A percentile compares a stretch with the other conserved stretches of the same genome.
Conservation (phyloP, 169 alveolate species). For the Plasmodium yoelii region DNA sequence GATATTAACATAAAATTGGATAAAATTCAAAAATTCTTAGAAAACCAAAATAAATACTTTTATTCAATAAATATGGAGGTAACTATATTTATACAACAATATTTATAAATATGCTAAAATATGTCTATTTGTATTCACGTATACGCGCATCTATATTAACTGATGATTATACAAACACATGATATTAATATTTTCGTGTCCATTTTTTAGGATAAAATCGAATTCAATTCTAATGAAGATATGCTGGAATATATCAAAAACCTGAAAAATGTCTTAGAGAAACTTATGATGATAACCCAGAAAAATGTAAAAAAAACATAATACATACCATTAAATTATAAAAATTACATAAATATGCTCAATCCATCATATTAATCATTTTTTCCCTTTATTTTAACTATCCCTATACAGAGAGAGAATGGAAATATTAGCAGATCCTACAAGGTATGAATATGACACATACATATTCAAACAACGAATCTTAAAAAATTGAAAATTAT, state of each 20-base stretch:
- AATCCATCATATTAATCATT: background rate
- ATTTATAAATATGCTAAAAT: background rate
- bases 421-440: conserved; percentile 77
- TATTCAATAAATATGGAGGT: conserved; percentile 76
- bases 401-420: conserved; percentile 47
- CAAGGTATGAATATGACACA: conserved; percentile 20
- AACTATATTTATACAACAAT: background rate
- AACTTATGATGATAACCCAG: conserved; percentile 70
- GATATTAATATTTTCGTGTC: background rate
- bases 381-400: background rate
- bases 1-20: conserved; percentile 66
- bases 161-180: background rate
- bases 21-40: conserved; percentile 54
- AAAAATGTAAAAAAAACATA: conserved; percentile 59
- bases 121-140: background rate
- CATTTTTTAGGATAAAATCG: conserved; percentile 39
- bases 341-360: background rate
- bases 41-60: conserved; percentile 68
- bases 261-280: conserved; percentile 22
- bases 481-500: background rate
- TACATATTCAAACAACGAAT: background rate
- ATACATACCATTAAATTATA: background rate
- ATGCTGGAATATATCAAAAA: conserved; percentile 71
- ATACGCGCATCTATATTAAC: background rate
- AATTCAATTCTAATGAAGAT: conserved; percentile 69